phyloP scores from a whole-genome alignment of 495 filamentous ascomycete genomes.

The Podospora sp. region DNA sequence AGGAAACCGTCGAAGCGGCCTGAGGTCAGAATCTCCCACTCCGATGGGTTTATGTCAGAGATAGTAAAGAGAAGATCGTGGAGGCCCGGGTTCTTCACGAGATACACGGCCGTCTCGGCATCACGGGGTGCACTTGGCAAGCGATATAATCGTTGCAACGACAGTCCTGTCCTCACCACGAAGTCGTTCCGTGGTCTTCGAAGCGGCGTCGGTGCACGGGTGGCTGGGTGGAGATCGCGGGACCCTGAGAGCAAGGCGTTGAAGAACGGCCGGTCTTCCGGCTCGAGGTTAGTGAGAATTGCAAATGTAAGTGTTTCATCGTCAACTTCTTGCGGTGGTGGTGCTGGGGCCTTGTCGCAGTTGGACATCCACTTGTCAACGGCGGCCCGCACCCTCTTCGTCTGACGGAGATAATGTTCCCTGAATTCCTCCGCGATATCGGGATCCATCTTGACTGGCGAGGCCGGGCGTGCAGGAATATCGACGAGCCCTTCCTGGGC shows the following conservation, averaged over 20 bases:
- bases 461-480: conserved; percentile 49
- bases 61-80: conserved; percentile 89
- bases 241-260: conserved; percentile 74
- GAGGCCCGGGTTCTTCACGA: conserved; percentile 77
- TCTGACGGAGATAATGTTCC: conserved; percentile 85
- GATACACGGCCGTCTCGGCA: conserved; percentile 82
- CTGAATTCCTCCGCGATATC: conserved; percentile 90
- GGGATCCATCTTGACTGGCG: conserved; percentile 83
- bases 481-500: conserved; percentile 50
- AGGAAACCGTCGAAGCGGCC: conserved; percentile 97
- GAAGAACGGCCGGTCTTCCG: conserved; percentile 74
- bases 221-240: conserved; percentile 56
- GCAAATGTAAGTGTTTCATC: conserved; percentile 92
- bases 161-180: conserved; percentile 68
- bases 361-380: conserved; percentile 85
- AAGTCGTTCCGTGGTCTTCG: conserved; percentile 65
- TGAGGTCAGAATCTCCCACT: conserved; percentile 96
- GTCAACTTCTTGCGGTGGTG: conserved; percentile 81
- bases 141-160: conserved; percentile 84
- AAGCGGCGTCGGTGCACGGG: conserved; percentile 58
- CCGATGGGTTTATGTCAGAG: conserved; percentile 77
- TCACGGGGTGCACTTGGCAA: conserved; percentile 72
- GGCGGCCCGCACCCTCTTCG: conserved; percentile 77
- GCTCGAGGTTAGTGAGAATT: conserved; percentile 82
- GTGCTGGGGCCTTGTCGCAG: conserved; percentile 70